Base-by-base conservation (phyloP, 2,329 filamentous ascomycete species). In the Chaetoscypha palmicola region DNA sequence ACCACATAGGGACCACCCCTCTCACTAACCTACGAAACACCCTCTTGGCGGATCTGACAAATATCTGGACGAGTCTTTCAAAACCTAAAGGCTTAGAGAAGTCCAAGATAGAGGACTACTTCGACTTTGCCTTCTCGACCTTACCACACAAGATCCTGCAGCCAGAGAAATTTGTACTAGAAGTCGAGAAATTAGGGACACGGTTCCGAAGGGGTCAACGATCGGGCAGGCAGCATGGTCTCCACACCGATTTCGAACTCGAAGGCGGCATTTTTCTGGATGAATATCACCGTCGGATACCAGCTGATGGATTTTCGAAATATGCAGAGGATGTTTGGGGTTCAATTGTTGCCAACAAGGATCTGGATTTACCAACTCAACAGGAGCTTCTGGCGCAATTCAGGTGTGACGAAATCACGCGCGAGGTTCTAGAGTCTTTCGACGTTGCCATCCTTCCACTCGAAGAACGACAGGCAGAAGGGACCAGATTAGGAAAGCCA, bases 311-410 rank as follows among this genome's bases (percentile, higher is more conserved):
- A n/a, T 92, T 97, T 62, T 86, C 91, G 0, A 75, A 89, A 47
- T 98, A 98, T 58, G 90, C 92, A 0, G 81, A 92, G 62, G 88
- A 90, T 31, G 80, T 98, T 34, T 98, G 92, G 92, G 90, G 97
- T 59, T 91, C 97, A 67, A 98, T 98, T 61, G 90, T 95, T 57
- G 86, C 91, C 71, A 98, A 98, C 74, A 98, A 98, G 67, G 92
- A 98, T 60, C 73, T 98, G 43, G 92, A 98, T 66, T 68, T 98
- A 47, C 92, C 92, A 3, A 97, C 92, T 0, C 92, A 98, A 63
- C 92, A 98, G 67, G 92, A 98, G 64, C 74, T 98, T 35, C 75
- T 98, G 41, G 92, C 92, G 9, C 92, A 98, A 64, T 98, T 97
- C 70, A 81, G 92, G 54, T 98, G 92, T 64, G 92, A 98, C 63